Evolutionary conservation across 345 rosid species (phyloP).

Genomic region (Brassica napus): DNA sequence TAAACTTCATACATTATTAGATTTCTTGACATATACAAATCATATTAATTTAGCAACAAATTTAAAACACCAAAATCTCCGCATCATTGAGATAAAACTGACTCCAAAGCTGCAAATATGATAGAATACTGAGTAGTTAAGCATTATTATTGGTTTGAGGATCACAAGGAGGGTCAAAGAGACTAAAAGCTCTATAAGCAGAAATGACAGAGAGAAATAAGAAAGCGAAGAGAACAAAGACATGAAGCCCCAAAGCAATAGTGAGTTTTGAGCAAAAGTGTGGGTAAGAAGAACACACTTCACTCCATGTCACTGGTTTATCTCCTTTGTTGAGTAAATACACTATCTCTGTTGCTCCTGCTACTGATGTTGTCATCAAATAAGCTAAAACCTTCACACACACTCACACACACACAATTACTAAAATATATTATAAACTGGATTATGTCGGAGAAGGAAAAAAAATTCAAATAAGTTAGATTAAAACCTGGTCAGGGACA

Average conservation of each 20-base stretch:
- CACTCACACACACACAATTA: neutral
- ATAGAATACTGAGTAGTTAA: neutral
- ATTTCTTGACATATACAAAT: neutral
- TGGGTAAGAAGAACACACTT: slow-evolving; percentile 63
- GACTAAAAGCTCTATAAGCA: slow-evolving; percentile 70
- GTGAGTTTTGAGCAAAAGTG: slow-evolving; percentile 62
- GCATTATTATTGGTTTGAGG: slow-evolving; percentile 28
- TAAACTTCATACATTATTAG: neutral
- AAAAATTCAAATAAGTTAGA: neutral
- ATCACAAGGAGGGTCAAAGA: slow-evolving; percentile 62
- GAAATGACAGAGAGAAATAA: slow-evolving; percentile 66
- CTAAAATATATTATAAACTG: neutral
- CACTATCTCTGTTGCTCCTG: slow-evolving; percentile 66
- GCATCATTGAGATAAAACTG: neutral
- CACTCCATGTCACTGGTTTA: slow-evolving; percentile 75
- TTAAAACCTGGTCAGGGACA: slow-evolving; percentile 79
- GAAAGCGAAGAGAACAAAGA: slow-evolving; percentile 53
- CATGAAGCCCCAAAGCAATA: slow-evolving; percentile 66
- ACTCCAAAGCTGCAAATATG: slow-evolving; percentile 1
- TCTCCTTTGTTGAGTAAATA: slow-evolving; percentile 71
- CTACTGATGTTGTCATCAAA: slow-evolving; percentile 76
- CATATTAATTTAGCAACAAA: neutral
- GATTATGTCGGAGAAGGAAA: neutral
- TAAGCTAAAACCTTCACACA: slow-evolving; percentile 66
- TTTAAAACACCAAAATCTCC: slow-evolving; percentile 1